Conservation (phyloP, 169 alveolate species). For the Plasmodium malariae region DNA sequence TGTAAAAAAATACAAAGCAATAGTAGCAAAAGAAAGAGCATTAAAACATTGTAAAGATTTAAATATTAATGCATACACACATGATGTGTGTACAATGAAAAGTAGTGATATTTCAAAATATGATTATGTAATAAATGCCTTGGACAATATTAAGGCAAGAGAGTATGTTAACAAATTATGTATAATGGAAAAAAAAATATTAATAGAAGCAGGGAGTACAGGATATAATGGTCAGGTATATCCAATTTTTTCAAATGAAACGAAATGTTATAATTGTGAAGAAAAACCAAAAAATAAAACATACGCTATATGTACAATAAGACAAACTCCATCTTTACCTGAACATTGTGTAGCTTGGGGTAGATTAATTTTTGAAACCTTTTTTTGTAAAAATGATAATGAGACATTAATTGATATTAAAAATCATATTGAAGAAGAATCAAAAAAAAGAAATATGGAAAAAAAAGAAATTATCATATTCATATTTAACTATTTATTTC, state of each 20-base stretch:
- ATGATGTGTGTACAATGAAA: constrained; percentile 90
- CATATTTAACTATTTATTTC: constrained; percentile 79
- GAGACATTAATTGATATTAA: constrained; percentile 78
- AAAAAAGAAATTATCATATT: constrained; percentile 46
- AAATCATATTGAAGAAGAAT: constrained; percentile 79
- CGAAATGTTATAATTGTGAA: constrained; percentile 95
- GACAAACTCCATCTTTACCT: constrained; percentile 98
- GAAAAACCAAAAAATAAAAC: constrained; percentile 90
- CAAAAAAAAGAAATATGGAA: constrained; percentile 70
- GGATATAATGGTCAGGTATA: constrained; percentile 95
- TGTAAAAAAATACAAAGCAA: constrained; percentile 88
- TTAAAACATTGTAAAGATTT: constrained; percentile 69
- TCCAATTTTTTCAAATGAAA: constrained; percentile 89
- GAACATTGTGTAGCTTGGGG: constrained; percentile 99
- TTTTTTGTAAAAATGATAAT: constrained; percentile 82
- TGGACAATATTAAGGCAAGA: constrained; percentile 96
- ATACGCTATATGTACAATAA: constrained; percentile 98
- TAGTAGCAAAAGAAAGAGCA: constrained; percentile 91
- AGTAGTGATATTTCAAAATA: constrained; percentile 85
- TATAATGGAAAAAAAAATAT: constrained; percentile 90
- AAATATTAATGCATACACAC: constrained; percentile 78
- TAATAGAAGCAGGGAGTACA: constrained; percentile 97
- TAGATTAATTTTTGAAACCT: constrained; percentile 90
- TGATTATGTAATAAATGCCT: constrained; percentile 95
- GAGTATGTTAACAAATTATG: constrained; percentile 95